phyloP scores from a whole-genome alignment of 2,329 filamentous ascomycete genomes.

The Ustilaginoidea virens region DNA sequence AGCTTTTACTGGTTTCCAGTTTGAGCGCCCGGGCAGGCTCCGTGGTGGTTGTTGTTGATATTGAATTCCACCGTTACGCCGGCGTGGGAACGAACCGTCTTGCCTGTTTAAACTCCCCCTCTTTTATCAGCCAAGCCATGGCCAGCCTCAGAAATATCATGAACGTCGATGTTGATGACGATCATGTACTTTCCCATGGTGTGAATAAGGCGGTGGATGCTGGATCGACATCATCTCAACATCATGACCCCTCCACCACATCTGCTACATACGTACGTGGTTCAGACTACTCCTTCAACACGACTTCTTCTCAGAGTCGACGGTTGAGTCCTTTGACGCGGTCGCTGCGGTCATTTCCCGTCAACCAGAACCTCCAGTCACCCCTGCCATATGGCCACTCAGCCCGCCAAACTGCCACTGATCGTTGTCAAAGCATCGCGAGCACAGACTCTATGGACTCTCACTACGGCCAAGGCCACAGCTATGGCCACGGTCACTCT shows the following conservation, averaged over 20 bases:
- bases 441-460: conserved; percentile 35
- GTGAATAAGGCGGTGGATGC: conserved; percentile 30
- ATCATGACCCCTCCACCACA: conserved; percentile 16
- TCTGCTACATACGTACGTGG: conserved; percentile 11
- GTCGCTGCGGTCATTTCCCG: conserved; percentile 12
- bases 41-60: conserved; percentile 16
- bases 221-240: conserved; percentile 17
- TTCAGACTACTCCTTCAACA: conserved; percentile 11
- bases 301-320: conserved; percentile 17
- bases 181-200: conserved; percentile 24
- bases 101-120: conserved; percentile 12
- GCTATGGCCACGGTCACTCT: conserved; percentile 8
- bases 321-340: conserved; percentile 19
- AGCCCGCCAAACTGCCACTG: conserved; percentile 7
- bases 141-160: conserved; percentile 41
- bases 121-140: conserved; percentile 30
- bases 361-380: conserved; percentile 8
- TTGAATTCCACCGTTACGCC: conserved; percentile 3
- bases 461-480: conserved; percentile 12
- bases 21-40: conserved; percentile 22
- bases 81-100: conserved; percentile 2
- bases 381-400: conserved; percentile 14
- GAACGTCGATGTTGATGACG: conserved; percentile 37
- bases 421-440: conserved; percentile 27
- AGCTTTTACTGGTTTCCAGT: conserved; percentile 5